Conservation (phyloP, 2,329 filamentous ascomycete species). For the Elsinoe ampelina region DNA sequence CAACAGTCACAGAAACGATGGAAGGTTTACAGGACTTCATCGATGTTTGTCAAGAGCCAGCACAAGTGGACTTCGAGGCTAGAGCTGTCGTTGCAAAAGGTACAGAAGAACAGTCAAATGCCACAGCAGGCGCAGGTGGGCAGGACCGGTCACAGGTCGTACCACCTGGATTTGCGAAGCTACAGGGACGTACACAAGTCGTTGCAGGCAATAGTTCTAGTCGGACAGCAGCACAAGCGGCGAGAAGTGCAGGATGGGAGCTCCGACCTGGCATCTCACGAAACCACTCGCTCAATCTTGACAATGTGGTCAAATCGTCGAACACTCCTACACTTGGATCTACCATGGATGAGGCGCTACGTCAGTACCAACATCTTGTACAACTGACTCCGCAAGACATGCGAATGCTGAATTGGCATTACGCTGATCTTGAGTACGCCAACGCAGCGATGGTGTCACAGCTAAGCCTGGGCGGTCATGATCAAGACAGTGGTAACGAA, state of each 20-base stretch:
- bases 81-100: constrained; percentile 36
- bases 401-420: constrained; percentile 91
- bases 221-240: constrained; percentile 66
- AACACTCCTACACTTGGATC: constrained; percentile 68
- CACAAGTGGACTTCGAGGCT: constrained; percentile 33
- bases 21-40: constrained; percentile 77
- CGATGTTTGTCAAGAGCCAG: constrained; percentile 70
- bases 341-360: constrained; percentile 86
- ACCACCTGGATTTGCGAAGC: constrained; percentile 44
- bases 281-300: constrained; percentile 62
- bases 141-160: constrained; percentile 17
- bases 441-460: constrained; percentile 83
- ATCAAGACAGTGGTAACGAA: constrained; percentile 95
- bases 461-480: constrained; percentile 84
- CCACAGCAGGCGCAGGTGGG: not conserved
- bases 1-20: constrained; percentile 58
- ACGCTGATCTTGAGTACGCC: constrained; percentile 95
- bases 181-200: constrained; percentile 64
- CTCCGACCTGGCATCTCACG: constrained; percentile 54
- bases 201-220: constrained; percentile 60
- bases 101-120: constrained; percentile 3
- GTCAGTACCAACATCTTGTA: constrained; percentile 74
- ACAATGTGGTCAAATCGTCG: constrained; percentile 51
- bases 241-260: constrained; percentile 72
- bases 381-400: constrained; percentile 80